Evolutionary conservation across 208 protist species (phyloP).

Genomic region (Trypanosoma melophagium): DNA sequence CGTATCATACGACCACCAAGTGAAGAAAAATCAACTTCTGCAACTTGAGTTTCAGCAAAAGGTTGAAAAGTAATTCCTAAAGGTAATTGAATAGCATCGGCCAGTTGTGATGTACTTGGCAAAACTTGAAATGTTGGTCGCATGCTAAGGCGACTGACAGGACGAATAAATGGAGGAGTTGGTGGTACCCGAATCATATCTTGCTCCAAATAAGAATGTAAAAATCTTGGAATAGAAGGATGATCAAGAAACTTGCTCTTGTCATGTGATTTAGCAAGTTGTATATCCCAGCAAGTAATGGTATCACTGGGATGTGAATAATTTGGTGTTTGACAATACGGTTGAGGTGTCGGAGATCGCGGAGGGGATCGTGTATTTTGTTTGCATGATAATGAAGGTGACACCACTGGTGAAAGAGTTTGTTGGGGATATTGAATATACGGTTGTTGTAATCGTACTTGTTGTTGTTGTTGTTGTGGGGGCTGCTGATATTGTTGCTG

Average conservation of each 20-base stretch:
- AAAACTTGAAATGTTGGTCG: slow-evolving; percentile 66
- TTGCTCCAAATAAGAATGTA: slow-evolving; percentile 56
- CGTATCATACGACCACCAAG: slow-evolving; percentile 75
- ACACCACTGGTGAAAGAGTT: slow-evolving; percentile 6
- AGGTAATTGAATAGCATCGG: slow-evolving; percentile 63
- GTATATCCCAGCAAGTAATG: slow-evolving; percentile 25
- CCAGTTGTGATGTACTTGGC: slow-evolving; percentile 53
- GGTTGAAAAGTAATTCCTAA: slow-evolving; percentile 76
- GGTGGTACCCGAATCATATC: slow-evolving; percentile 41
- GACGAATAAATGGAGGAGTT: slow-evolving; percentile 47
- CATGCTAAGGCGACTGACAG: slow-evolving; percentile 46
- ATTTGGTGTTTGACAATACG: background rate
- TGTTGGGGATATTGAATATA: slow-evolving; percentile 4
- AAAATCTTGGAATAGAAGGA: slow-evolving; percentile 69
- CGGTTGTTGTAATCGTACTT: slow-evolving; percentile 10
- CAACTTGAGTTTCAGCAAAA: slow-evolving; percentile 59
- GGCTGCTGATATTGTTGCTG: slow-evolving; percentile 9
- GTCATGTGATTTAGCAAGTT: slow-evolving; percentile 34
- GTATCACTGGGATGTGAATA: slow-evolving; percentile 12
- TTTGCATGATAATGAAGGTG: slow-evolving; percentile 21
- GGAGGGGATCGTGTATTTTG: slow-evolving; percentile 27
- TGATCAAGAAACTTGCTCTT: slow-evolving; percentile 60
- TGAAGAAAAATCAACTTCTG: slow-evolving; percentile 68
- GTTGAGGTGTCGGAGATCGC: slow-evolving; percentile 20
- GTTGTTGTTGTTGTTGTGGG: slow-evolving; percentile 25